A percentile compares a stretch with the other conserved stretches of the same genome.
phyloP scores from a whole-genome alignment of 106 monocot genomes.

The Dendrobium officinale region DNA sequence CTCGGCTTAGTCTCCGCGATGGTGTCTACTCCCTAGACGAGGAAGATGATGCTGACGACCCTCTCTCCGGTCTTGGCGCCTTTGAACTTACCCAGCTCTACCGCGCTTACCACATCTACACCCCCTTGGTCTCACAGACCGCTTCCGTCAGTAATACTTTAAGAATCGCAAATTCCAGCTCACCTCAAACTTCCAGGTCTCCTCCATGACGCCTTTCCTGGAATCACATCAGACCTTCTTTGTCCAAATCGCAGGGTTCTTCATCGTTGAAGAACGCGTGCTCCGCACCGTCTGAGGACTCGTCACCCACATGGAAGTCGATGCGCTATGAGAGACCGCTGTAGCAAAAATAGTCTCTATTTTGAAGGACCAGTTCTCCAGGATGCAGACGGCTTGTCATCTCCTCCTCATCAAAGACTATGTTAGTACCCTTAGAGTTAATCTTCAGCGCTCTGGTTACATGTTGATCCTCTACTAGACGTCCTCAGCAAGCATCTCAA shows the following conservation, averaged over 20 bases:
- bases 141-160: conserved; percentile 82
- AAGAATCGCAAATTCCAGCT: conserved; percentile 99
- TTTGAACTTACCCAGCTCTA: conserved; percentile 85
- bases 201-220: conserved; percentile 52
- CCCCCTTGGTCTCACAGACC: conserved; percentile 64
- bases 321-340: conserved; percentile 80
- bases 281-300: conserved; percentile 71
- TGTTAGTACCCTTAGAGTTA: conserved; percentile 64
- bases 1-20: conserved; percentile 21
- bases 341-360: conserved; percentile 84
- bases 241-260: conserved; percentile 94
- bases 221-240: conserved; percentile 56
- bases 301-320: conserved; percentile 59
- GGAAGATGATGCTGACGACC: conserved; percentile 34
- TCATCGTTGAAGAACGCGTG: conserved; percentile 87
- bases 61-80: conserved; percentile 13
- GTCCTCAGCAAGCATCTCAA: conserved; percentile 78
- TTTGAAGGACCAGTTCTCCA: conserved; percentile 85
- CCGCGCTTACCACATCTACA: conserved; percentile 83
- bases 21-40: conserved; percentile 36
- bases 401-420: conserved; percentile 88
- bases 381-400: conserved; percentile 88
- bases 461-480: conserved; percentile 65
- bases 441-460: conserved; percentile 70
- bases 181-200: conserved; percentile 93